Percentiles rank a stretch among this genome's conserved stretches.
Evolutionary conservation across 495 filamentous ascomycete species (phyloP).

Genomic region (Acidiella bohemica): DNA sequence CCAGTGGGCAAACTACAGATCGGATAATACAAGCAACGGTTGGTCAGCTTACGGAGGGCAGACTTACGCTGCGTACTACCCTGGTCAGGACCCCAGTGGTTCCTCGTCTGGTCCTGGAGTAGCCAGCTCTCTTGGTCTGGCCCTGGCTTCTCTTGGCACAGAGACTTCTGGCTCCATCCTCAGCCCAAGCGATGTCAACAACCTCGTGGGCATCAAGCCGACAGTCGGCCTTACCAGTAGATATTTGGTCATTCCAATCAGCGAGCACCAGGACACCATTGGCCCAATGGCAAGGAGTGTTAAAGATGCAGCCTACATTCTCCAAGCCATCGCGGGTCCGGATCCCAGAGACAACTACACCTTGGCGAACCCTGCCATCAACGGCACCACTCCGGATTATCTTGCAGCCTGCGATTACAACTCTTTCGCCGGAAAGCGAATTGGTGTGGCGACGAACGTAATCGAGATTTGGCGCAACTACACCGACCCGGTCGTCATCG

Average conservation of each 20-base stretch:
- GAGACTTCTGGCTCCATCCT: constrained; percentile 33
- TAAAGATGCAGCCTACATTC: constrained; percentile 51
- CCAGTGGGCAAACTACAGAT: constrained; percentile 44
- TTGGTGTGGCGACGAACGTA: constrained; percentile 41
- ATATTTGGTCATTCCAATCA: constrained; percentile 48
- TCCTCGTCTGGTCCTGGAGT: constrained; percentile 42
- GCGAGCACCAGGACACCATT: constrained; percentile 49
- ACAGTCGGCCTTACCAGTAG: constrained; percentile 55
- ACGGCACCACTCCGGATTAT: constrained; percentile 35
- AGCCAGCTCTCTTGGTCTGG: constrained; percentile 36
- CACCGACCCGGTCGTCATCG: constrained; percentile 24
- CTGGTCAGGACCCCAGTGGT: constrained; percentile 40
- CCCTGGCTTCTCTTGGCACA: constrained; percentile 37
- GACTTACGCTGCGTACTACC: constrained; percentile 37
- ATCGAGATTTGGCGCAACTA: constrained; percentile 22
- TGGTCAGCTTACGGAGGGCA: constrained; percentile 44
- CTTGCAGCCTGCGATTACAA: constrained; percentile 37
- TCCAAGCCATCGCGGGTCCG: constrained; percentile 46
- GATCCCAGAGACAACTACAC: constrained; percentile 43
- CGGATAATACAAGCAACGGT: constrained; percentile 37
- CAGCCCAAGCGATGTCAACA: constrained; percentile 27
- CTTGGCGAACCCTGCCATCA: constrained; percentile 34
- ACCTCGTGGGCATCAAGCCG: constrained; percentile 48
- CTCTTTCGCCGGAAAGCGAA: constrained; percentile 35
- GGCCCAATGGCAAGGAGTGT: constrained; percentile 53